These are phyloP conservation scores for Dioszegia hungarica DNA, from an alignment of 768 basidiomycete genomes.

Conservation along the genomic window DNA sequence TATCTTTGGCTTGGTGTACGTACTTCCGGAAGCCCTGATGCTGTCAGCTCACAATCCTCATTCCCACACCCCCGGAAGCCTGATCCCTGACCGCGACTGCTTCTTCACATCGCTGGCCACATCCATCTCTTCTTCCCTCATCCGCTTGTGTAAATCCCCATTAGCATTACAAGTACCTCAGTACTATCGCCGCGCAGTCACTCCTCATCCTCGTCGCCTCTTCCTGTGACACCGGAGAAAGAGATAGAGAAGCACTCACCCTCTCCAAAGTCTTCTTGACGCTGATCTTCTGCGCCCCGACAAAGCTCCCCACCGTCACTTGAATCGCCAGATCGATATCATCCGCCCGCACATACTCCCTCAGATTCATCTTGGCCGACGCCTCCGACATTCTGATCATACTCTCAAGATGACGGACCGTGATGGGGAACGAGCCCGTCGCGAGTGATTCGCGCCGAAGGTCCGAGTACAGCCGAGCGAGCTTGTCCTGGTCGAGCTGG, in stretches of 20 bases:
- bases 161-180: too few species aligned
- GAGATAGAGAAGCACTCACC: constrained; percentile 53
- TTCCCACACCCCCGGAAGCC: too few species aligned
- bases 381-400: constrained; percentile 99
- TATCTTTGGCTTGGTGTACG: constrained; percentile 87
- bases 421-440: constrained; percentile 98
- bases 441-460: constrained; percentile 91
- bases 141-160: too few species aligned
- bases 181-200: too few species aligned
- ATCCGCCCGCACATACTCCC: constrained; percentile 91
- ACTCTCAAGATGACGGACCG: constrained; percentile 93
- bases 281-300: constrained; percentile 93
- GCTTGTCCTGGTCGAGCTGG: constrained; percentile 92
- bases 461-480: constrained; percentile 88
- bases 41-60: neutral
- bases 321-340: constrained; percentile 97
- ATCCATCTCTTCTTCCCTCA: too few species aligned
- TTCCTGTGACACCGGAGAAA: too few species aligned
- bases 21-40: constrained; percentile 94
- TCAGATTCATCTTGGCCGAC: constrained; percentile 93
- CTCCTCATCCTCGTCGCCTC: too few species aligned
- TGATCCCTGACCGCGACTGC: too few species aligned
- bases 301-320: constrained; percentile 89
- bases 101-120: too few species aligned
- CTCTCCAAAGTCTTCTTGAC: constrained; percentile 97